These are phyloP conservation scores for Talaromyces sp. DNA, from an alignment of 2,329 filamentous ascomycete species.

Conservation along the genomic window DNA sequence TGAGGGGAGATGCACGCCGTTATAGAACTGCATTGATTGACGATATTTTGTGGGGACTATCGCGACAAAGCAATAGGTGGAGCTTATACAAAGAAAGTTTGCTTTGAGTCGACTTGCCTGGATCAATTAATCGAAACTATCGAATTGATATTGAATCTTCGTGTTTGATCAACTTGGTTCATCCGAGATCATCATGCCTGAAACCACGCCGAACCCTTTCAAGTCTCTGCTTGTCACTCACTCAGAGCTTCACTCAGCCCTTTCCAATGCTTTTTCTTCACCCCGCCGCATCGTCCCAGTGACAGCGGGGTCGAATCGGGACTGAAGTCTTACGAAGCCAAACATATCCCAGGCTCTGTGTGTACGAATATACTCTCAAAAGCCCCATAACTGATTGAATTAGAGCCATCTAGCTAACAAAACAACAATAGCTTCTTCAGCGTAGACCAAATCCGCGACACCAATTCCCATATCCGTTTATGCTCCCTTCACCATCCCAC, in stretches of 20 bases:
- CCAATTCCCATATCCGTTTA: conserved; percentile 29
- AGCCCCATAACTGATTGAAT: neutral
- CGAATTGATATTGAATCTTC: neutral
- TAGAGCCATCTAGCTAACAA: neutral
- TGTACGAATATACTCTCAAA: conserved; percentile 21
- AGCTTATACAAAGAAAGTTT: neutral
- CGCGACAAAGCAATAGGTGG: neutral
- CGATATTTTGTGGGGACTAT: neutral
- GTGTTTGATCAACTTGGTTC: neutral
- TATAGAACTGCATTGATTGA: neutral
- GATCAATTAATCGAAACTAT: neutral
- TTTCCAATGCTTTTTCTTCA: neutral
- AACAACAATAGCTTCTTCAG: conserved; percentile 30
- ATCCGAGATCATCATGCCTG: neutral
- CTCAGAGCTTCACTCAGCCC: conserved; percentile 1
- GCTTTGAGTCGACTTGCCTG: neutral
- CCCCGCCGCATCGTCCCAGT: conserved; percentile 27
- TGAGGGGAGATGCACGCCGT: neutral
- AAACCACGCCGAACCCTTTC: neutral
- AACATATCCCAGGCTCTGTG: conserved; percentile 29
- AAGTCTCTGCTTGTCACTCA: conserved; percentile 6
- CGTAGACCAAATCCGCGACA: conserved; percentile 29
- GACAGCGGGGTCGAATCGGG: conserved; percentile 25
- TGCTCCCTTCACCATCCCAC: conserved; percentile 28
- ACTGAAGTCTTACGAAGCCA: conserved; percentile 20